These are phyloP conservation scores for Arthrobotrys iridis DNA, from an alignment of 2,329 filamentous ascomycete genomes.

Conservation along the genomic window DNA sequence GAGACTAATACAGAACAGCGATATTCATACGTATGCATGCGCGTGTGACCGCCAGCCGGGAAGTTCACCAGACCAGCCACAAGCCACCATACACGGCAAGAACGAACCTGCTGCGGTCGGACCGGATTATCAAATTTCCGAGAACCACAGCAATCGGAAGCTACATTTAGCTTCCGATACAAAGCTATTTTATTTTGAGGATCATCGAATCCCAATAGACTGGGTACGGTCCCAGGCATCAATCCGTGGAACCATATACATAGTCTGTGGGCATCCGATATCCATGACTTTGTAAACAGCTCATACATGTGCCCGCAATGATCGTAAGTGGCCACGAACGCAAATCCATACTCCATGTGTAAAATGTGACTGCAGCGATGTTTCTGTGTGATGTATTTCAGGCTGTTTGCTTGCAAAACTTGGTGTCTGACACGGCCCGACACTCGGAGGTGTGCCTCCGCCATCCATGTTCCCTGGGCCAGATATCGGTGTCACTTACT, in stretches of 20 bases:
- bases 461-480: background rate
- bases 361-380: background rate
- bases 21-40: no score
- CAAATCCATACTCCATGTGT: background rate
- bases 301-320: background rate
- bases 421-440: background rate
- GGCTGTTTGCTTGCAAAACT: background rate
- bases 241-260: slow-evolving; percentile 9
- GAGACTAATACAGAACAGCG: no score
- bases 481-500: no score
- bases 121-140: slow-evolving; percentile 14
- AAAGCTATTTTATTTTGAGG: background rate
- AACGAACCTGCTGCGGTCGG: no score
- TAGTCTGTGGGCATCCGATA: no score
- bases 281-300: background rate
- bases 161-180: background rate
- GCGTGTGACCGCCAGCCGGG: no score
- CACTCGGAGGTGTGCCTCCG: slow-evolving; percentile 4
- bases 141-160: background rate
- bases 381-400: background rate
- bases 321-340: background rate
- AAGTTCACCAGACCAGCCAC: no score
- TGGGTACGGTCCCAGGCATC: background rate
- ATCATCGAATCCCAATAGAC: background rate
- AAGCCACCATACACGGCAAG: no score